Evolutionary conservation across 2,329 filamentous ascomycete species (phyloP).

Genomic region (Colletotrichum horii): DNA sequence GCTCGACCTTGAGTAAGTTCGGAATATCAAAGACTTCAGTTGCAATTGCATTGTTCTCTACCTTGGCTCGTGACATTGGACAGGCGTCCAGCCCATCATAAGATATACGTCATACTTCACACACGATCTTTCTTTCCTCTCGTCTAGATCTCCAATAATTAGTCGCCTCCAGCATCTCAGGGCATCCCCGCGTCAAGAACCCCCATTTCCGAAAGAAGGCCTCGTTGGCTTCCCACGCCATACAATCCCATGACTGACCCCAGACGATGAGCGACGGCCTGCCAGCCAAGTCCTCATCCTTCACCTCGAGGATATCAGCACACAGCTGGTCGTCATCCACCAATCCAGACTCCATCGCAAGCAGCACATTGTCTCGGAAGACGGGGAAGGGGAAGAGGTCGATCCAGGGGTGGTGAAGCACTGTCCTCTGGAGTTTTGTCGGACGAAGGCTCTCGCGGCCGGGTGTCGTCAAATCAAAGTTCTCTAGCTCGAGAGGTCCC

Average conservation of each 20-base stretch:
- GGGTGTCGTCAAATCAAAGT: not conserved
- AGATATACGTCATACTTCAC: not conserved
- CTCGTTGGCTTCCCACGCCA: constrained; percentile 52
- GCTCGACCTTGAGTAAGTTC: not conserved
- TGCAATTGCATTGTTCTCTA: rapidly evolving
- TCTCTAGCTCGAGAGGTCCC: not conserved
- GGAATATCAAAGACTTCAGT: not conserved
- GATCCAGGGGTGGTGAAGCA: not conserved
- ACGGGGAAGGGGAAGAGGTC: not conserved
- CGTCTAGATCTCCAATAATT: constrained; percentile 25
- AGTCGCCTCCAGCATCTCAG: constrained; percentile 38
- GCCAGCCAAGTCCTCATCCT: not conserved
- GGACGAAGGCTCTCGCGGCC: not conserved
- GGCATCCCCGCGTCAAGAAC: constrained; percentile 38
- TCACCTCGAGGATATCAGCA: not conserved
- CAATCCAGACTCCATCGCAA: not conserved
- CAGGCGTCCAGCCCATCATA: not conserved
- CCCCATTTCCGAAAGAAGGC: constrained; percentile 50
- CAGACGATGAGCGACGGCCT: not conserved
- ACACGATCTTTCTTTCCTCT: not conserved
- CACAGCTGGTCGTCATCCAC: not conserved
- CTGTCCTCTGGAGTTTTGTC: not conserved
- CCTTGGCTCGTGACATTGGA: no score
- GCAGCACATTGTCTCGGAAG: not conserved
- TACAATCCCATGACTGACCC: constrained; percentile 33